These are phyloP conservation scores for Camelina neglecta DNA, from an alignment of 345 rosid genomes.

Conservation along the genomic window DNA sequence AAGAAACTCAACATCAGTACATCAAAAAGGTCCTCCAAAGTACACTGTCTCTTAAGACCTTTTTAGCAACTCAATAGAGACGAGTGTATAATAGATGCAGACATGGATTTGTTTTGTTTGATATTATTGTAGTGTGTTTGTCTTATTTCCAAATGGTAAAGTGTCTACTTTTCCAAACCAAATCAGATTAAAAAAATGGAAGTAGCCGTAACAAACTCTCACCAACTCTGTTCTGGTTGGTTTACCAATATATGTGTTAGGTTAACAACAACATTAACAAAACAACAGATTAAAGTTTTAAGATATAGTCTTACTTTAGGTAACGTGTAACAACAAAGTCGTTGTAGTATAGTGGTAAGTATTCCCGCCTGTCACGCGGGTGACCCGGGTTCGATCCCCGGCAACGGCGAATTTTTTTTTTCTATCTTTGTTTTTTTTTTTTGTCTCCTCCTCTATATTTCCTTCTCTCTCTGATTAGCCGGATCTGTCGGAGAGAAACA, in stretches of 20 bases:
- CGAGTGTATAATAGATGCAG: constrained; percentile 11
- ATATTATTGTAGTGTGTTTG: constrained; percentile 21
- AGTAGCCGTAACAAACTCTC: constrained; percentile 2
- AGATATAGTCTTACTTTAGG: neutral
- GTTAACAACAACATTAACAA: neutral
- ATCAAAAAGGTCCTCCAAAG: constrained; percentile 51
- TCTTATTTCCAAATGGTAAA: constrained; percentile 9
- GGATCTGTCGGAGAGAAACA: constrained; percentile 32
- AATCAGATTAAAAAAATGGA: neutral
- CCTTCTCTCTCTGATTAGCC: constrained; percentile 2
- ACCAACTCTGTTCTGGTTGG: constrained; percentile 16
- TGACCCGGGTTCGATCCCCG: constrained; percentile 99
- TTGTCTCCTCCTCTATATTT: neutral
- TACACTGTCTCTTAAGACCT: constrained; percentile 50
- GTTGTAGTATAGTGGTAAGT: constrained; percentile 99
- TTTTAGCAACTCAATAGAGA: neutral
- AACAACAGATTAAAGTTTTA: neutral
- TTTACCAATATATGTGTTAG: constrained; percentile 4
- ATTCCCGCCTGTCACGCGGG: constrained; percentile 99
- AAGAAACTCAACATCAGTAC: constrained; percentile 37
- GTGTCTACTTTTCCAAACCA: constrained; percentile 10
- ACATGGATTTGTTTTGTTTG: constrained; percentile 33
- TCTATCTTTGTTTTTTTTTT: neutral
- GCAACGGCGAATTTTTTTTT: constrained; percentile 59
- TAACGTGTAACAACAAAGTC: constrained; percentile 39